A percentile compares a stretch with the other conserved stretches of the same genome.
Conservation (phyloP, 1,139 yeast species). For the Candida pseudocylindracea region DNA sequence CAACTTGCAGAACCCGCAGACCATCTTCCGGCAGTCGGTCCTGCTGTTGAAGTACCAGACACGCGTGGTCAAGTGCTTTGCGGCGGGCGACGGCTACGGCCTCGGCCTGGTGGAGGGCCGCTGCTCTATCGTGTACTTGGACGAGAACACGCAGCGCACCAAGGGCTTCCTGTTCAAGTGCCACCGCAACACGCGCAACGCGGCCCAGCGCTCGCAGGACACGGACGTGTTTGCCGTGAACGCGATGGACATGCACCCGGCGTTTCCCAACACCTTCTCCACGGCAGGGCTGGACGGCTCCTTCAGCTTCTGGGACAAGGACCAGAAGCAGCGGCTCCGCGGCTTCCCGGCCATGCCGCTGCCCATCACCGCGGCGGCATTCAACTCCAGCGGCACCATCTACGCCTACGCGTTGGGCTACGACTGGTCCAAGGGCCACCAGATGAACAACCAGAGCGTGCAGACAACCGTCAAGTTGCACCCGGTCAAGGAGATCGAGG, state of each 20-base stretch:
- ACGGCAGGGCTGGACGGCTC: constrained; percentile 95
- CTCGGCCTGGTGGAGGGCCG: constrained; percentile 90
- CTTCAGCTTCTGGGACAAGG: constrained; percentile 93
- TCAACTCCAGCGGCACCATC: constrained; percentile 64
- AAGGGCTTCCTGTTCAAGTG: constrained; percentile 82
- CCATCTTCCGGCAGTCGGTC: constrained; percentile 46
- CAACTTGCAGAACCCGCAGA: constrained; percentile 67
- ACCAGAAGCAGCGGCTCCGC: constrained; percentile 69
- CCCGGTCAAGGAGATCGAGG: constrained; percentile 70
- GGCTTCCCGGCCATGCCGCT: constrained; percentile 56
- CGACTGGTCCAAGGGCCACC: constrained; percentile 88
- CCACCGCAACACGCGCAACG: constrained; percentile 38
- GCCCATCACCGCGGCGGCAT: constrained; percentile 57
- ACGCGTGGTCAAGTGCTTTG: constrained; percentile 60
- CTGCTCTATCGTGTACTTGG: constrained; percentile 89
- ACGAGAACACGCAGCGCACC: constrained; percentile 53
- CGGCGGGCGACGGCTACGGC: constrained; percentile 82
- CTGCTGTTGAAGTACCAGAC: constrained; percentile 93
- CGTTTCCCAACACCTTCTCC: constrained; percentile 59
- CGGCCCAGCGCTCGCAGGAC: constrained; percentile 14
- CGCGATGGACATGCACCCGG: constrained; percentile 71
- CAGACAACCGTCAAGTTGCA: constrained; percentile 68
- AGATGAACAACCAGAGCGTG: constrained; percentile 51
- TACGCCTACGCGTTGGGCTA: constrained; percentile 87
- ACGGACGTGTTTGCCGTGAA: constrained; percentile 57